phyloP scores from a whole-genome alignment of 352 stramenopile species.

The Phytophthora cajani region DNA sequence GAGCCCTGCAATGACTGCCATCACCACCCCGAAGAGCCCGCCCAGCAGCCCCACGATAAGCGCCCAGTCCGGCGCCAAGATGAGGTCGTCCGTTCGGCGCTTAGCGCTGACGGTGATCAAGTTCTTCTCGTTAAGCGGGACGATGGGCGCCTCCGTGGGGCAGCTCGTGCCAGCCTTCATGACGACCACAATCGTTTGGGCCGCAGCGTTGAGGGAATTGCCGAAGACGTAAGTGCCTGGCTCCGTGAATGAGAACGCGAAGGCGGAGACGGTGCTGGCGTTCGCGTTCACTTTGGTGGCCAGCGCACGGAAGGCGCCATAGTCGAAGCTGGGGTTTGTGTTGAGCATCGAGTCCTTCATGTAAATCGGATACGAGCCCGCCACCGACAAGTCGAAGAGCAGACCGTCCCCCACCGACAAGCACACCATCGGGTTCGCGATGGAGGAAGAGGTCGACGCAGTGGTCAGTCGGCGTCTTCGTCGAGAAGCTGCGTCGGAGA shows the following conservation, averaged over 20 bases:
- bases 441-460: slow-evolving; percentile 32
- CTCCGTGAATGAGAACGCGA: slow-evolving; percentile 89
- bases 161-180: slow-evolving; percentile 79
- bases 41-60: slow-evolving; percentile 82
- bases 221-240: slow-evolving; percentile 91
- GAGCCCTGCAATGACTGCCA: slow-evolving; percentile 73
- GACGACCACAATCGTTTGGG: slow-evolving; percentile 85
- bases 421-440: slow-evolving; percentile 91
- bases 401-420: slow-evolving; percentile 81
- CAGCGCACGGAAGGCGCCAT: slow-evolving; percentile 83
- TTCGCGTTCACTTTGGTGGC: slow-evolving; percentile 70
- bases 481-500: slow-evolving; percentile 16
- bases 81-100: slow-evolving; percentile 76
- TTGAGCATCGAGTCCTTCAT: slow-evolving; percentile 96
- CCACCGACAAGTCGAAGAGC: slow-evolving; percentile 88
- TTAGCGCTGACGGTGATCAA: slow-evolving; percentile 87
- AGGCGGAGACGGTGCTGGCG: slow-evolving; percentile 63
- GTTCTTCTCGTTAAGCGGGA: slow-evolving; percentile 87
- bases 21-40: slow-evolving; percentile 78
- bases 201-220: slow-evolving; percentile 72
- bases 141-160: slow-evolving; percentile 81
- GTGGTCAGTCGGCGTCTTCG: slow-evolving; percentile 26
- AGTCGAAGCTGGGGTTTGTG: slow-evolving; percentile 93
- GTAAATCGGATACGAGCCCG: slow-evolving; percentile 90
- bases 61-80: slow-evolving; percentile 90